Evolutionary conservation across 2,329 filamentous ascomycete species (phyloP), one percentile per base, ranked within the genome.

Genomic region (Ceratocystis cacaofunesta): DNA sequence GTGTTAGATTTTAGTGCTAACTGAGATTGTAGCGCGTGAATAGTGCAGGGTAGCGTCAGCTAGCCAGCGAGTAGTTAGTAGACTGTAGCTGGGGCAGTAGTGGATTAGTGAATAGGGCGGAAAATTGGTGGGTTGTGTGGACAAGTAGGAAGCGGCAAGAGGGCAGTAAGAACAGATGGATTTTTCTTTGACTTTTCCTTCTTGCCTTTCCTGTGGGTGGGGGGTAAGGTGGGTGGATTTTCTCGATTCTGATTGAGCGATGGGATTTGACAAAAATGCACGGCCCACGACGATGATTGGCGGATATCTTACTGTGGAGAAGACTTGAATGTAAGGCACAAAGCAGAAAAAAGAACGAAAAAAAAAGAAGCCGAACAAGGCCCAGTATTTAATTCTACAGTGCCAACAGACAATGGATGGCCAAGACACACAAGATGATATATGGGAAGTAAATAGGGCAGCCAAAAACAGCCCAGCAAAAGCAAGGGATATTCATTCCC

Each of bases 1-100:
- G 15, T 48, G 63, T 36, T 64, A 41, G 25, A 46, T 62, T 62
- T 62, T 62, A 62, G 41, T 58, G 55, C 25, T 22, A 62, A 36
- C 4, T 62, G 48, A 25, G 22, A 10, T 52, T 22, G 19, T 52
- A 52, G 22, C 25, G 36, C 36, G 36, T 41, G 36, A 41, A 41
- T 52, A 52, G 48, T 32, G 41, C 30, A 41, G 41, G 19, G 22
- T 36, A 61, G 64, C 32, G 63, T 46, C 22, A 61, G 58, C 41
- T 50, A 28, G 28, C 12, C 28, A 48, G 36, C 25, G 15, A 25
- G 25, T 32, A 41, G 55, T 58, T 22, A 32, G 15, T 28, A 46
- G 41, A n/a, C 22, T 28, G 19, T 30, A 22, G 32, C 15, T 44
- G 17, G 19, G 19, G 60, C 58, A 32, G 15, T 12, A 48, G 46